A percentile compares a stretch with the other conserved stretches of the same genome.
These are phyloP conservation scores for Macrolepiota dolichaula DNA, from an alignment of 768 basidiomycete species.

Conservation along the genomic window DNA sequence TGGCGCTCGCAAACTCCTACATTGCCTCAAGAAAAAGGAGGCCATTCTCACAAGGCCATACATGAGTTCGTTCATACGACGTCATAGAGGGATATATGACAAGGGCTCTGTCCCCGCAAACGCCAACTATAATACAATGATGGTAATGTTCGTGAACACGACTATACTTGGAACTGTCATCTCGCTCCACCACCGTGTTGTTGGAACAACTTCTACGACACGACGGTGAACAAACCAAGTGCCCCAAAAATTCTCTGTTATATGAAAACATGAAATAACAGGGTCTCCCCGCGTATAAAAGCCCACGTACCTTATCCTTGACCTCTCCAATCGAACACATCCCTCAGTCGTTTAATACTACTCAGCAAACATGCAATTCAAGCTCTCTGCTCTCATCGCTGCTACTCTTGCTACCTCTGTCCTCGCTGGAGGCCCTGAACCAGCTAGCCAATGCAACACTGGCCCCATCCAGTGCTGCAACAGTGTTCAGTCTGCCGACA, in stretches of 20 bases:
- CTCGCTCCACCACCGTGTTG: neutral
- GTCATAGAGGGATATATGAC: constrained; percentile 3
- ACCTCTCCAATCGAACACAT: constrained; percentile 16
- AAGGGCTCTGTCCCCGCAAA: constrained; percentile 14
- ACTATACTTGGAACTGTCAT: constrained; percentile 1
- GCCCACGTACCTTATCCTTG: neutral
- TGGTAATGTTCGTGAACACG: neutral
- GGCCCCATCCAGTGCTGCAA: neutral
- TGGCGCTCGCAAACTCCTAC: neutral
- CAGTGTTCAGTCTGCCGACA: too few species aligned
- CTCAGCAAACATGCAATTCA: constrained; percentile 18
- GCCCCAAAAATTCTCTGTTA: neutral
- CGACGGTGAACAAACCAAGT: neutral
- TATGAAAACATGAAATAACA: neutral
- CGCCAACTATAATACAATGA: neutral
- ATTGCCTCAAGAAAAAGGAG: neutral
- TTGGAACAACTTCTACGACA: neutral
- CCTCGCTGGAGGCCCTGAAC: constrained; percentile 14
- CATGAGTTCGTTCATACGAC: neutral
- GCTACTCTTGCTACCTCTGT: constrained; percentile 21
- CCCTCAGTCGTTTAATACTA: constrained; percentile 11
- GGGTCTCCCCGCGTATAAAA: neutral
- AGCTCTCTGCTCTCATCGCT: constrained; percentile 16
- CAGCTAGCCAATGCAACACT: neutral
- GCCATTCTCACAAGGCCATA: neutral